phyloP scores from a whole-genome alignment of 2,329 filamentous ascomycete genomes.

The Beauveria sp. region DNA sequence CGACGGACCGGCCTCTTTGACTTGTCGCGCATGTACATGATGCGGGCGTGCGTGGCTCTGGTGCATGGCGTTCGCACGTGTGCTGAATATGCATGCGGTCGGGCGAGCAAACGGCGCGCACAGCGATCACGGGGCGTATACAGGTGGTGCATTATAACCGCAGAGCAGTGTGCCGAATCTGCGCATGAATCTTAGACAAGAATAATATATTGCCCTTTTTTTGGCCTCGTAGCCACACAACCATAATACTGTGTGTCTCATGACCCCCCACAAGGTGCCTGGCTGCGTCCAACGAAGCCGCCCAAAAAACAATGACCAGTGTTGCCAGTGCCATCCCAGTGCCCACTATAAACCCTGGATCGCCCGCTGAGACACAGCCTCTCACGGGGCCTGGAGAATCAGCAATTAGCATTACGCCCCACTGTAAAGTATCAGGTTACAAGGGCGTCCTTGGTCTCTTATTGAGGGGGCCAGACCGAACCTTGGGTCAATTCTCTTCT shows the following conservation, averaged over 20 bases:
- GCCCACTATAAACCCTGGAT: neutral
- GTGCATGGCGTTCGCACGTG: constrained; percentile 5
- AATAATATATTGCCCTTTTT: neutral
- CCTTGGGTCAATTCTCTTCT: neutral
- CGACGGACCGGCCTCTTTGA: neutral
- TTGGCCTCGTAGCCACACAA: neutral
- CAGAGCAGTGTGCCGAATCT: neutral
- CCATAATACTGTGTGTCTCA: neutral
- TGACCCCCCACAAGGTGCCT: neutral
- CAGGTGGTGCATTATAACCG: neutral
- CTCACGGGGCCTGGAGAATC: constrained; percentile 3
- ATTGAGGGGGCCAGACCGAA: neutral
- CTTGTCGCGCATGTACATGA: too few relatives aligned
- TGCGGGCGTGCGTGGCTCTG: neutral
- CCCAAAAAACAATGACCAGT: neutral
- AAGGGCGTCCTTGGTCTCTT: too few relatives aligned
- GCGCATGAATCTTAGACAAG: constrained; percentile 3
- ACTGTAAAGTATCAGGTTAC: constrained; percentile 3
- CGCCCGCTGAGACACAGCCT: neutral
- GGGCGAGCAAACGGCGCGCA: neutral
- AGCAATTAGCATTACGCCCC: constrained; percentile 4
- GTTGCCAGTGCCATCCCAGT: neutral
- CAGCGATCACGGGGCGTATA: neutral
- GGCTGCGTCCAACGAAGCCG: neutral
- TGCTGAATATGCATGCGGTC: neutral